Conservation (phyloP, 371 early-diverging fungal genomes). For the Syncephalastrum sp. region DNA sequence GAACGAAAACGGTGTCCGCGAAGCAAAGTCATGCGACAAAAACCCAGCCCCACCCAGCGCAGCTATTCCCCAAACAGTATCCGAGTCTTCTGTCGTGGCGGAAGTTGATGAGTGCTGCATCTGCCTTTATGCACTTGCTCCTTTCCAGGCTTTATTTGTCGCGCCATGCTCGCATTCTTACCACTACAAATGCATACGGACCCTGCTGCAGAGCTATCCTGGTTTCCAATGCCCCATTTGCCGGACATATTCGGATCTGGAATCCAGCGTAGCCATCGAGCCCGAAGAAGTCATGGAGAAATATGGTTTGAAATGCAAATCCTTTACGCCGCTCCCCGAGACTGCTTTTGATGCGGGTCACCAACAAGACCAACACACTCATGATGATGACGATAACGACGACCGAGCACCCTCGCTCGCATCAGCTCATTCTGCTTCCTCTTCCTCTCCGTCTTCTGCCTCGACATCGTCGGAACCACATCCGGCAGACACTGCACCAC, state of each 20-base stretch:
- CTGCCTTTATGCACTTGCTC: constrained; percentile 87
- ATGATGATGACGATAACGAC: neutral
- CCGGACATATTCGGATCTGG: constrained; percentile 91
- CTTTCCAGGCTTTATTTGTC: constrained; percentile 92
- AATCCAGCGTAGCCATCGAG: constrained; percentile 72
- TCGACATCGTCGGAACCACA: neutral
- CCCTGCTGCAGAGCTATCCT: constrained; percentile 68
- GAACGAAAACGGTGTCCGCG: too few species aligned
- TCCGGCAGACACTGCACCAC: too few species aligned
- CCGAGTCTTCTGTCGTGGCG: constrained; percentile 4
- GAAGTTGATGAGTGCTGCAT: constrained; percentile 89
- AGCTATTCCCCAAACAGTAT: too few species aligned
- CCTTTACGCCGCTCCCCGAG: constrained; percentile 17
- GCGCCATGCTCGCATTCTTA: constrained; percentile 94
- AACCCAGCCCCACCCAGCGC: too few species aligned
- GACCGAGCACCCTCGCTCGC: neutral
- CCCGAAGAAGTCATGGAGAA: constrained; percentile 30
- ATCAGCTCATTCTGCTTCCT: neutral
- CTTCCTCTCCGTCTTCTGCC: constrained; percentile 2
- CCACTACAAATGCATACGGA: constrained; percentile 92
- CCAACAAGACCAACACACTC: constrained; percentile 1
- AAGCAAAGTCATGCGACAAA: too few species aligned
- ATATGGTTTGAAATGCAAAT: constrained; percentile 19
- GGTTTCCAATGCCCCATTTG: constrained; percentile 96
- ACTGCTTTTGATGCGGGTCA: constrained; percentile 10